Base-by-base conservation (phyloP, 73 alveolate genomes). In the Urostyla sp. region DNA sequence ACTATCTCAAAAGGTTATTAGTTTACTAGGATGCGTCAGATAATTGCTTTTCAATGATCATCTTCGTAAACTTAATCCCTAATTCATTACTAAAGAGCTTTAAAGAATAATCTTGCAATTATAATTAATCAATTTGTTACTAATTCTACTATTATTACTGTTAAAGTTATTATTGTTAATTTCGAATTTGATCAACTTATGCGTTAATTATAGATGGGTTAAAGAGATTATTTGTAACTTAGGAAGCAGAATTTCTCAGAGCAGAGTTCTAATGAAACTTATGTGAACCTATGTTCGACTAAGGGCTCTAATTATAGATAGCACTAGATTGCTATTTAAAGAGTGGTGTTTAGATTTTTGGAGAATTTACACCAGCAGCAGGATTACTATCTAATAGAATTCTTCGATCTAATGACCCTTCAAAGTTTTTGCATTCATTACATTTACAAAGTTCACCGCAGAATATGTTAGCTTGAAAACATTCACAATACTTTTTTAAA, bases 401-500 rank as follows among this genome's bases (percentile, higher is more conserved):
- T 66, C 63, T 66, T 44, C 80, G 15, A 34, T 66, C 80, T 21
- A 66, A 51, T 3, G 80, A 79, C 57, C 89, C 86, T 18, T 86
- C 79, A 43, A 7, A 59, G 80, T 93, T 93, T 84, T 94, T 89
- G 61, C 99, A 95, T 32, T 84, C 93, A 31, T 85, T 82, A 63
- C 99, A 95, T 93, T 95, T 95, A 51, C 99, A 95, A 52, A 55
- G 53, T 24, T 73, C 93, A 37, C 96, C 52, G 56, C 99, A 95
- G 21, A 84, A 57, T 13, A 93, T 80, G 27, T 92, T 92, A 18
- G 97, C 97, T 58, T 95, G 87, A 58, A 58, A 95, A 79, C 99
- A 95, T 80, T 93, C 97, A 60, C 99, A 95, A 76, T 95, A 95
- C 74, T 95, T 95, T 66, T 95, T 95, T 44, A 93, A 76, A 51